Base-by-base conservation (phyloP, 192 early-diverging fungal genomes). In the Rhizophagus sp. region DNA sequence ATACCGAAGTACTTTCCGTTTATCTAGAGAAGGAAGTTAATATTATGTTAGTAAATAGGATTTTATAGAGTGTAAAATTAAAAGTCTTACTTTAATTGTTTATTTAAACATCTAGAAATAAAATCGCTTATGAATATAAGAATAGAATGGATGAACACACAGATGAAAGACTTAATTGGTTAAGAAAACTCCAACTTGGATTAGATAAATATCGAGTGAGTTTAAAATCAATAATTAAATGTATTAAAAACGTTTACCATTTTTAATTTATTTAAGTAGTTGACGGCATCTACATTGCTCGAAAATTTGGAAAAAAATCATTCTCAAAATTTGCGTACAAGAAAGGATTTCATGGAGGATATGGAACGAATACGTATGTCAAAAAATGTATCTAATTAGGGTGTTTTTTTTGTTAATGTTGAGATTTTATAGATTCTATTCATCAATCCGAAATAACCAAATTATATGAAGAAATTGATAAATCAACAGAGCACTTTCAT, bases 161-260 rank as follows among this genome's bases (percentile, higher is more conserved):
- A 3, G 74, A 76, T 24, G 57, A 76, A 44, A 76, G 11, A 44
- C 22, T 36, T 30, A 63, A 63, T 63, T 63, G 61, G 12, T 76
- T 76, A 39, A 76, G 61, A 36, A 76, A 76, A 64, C 72, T 80
- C 17, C 44, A 17, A 27, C 36, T 73, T n/a, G 79, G 79, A 44
- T 80, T 80, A 25, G 79, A 80, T 24, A 75, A 80, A n/a, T 80
- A 80, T 73, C 79, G 74, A 44, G 79, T 80, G 25, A 4, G 12
- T 33, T 24, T 57, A 10, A 80, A 25, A 11, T n/a, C 73, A 22
- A 62, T 22, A 63, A 15, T 52, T 24, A 69, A 73, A 73, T 62
- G 33, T 7, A 30, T 74, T 8, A 19, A 8, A 41, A 8, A 41
- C 5, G 39, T 41, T 41, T 27, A 30, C 44, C 19, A 10, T 33